These are phyloP conservation scores for Hypoxylon sp. DNA, from an alignment of 2,329 filamentous ascomycete genomes.

Conservation along the genomic window DNA sequence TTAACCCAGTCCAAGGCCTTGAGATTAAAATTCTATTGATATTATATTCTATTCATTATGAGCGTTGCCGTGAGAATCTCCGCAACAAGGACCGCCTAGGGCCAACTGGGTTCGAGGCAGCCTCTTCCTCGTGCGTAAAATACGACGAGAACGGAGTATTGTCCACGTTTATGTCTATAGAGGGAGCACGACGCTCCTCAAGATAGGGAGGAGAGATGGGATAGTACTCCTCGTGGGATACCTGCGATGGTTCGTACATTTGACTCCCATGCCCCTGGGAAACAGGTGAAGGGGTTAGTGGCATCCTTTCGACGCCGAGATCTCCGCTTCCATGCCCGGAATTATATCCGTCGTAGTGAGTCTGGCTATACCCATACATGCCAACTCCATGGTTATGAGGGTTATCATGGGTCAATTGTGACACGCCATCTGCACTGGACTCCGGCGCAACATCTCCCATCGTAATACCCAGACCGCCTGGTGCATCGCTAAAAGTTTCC, in stretches of 20 bases:
- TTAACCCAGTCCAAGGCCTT: too few relatives aligned
- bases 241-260: neutral
- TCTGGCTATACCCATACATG: neutral
- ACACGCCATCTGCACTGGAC: conserved; percentile 6
- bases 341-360: neutral
- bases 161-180: conserved; percentile 14
- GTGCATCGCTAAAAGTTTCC: neutral
- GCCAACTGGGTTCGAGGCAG: neutral
- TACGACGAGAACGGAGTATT: conserved; percentile 16
- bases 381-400: conserved; percentile 1
- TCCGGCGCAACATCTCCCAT: neutral
- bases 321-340: neutral
- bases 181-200: conserved; percentile 9
- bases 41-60: neutral
- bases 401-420: neutral
- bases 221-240: neutral
- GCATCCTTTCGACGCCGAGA: conserved; percentile 4
- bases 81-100: neutral
- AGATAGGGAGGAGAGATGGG: neutral
- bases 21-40: neutral
- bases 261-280: conserved; percentile 3
- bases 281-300: neutral
- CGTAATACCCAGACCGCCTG: neutral
- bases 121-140: conserved; percentile 2
- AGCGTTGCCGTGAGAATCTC: conserved; percentile 1